Evolutionary conservation across 73 alveolate genomes (phyloP), one percentile per base, ranked within the genome.

Genomic region (Paramecium sonneborni): DNA sequence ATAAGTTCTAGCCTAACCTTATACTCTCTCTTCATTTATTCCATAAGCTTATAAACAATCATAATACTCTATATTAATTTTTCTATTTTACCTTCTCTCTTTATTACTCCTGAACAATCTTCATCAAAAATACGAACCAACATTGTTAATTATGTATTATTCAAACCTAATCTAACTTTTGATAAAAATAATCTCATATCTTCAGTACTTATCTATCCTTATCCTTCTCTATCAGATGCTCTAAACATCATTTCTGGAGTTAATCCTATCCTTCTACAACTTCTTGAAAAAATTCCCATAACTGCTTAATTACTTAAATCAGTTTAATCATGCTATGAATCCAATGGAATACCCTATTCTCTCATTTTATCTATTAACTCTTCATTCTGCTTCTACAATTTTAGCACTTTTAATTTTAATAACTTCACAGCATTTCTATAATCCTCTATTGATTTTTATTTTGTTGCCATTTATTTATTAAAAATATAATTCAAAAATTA

Each of bases 191-290:
- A 21, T 72, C 86, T 72, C 55, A 72, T 35, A 35, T 72, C 86
- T 41, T 72, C 86, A 12, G 86, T 35, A 72, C 86, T 72, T 12
- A 72, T 72, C 24, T 72, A 32, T 28, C 86, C 86, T 34, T 20
- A 8, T 34, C 57, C 55, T 38, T 72, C 86, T n/a, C 57, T 72
- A 79, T 79, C 90, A 43, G 90, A 32, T 79, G 90, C 90, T 79
- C 90, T 79, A 79, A 39, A 79, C 76, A 79, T 79, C 90, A 79
- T 79, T 46, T 79, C 90, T 2, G 90, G 90, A 43, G 90, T 79
- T 14, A 79, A 28, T 79, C 90, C 90, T n/a, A 79, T 9, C 8
- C 86, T 30, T 72, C 37, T 72, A 72, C 86, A 72, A 34, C 86
- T 72, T 37, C 86, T 72, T 35, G 86, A 32, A 72, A 35, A 72